Percentiles rank a stretch among this genome's conserved stretches.
Conservation (phyloP, 345 rosid species). For the Draba incana region DNA sequence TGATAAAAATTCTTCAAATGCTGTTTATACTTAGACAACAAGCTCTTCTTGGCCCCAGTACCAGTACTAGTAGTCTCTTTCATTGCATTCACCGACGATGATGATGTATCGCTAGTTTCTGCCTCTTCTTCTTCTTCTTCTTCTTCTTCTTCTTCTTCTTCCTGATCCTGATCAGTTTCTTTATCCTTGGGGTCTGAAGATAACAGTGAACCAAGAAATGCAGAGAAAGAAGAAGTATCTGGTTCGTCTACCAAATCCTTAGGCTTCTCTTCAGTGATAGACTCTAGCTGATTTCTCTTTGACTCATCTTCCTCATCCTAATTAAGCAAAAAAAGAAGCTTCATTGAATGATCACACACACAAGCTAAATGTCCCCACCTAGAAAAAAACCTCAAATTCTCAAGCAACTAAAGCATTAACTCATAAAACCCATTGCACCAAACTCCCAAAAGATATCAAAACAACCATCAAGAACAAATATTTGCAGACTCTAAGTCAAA, state of each 20-base stretch:
- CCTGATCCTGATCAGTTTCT: constrained; percentile 49
- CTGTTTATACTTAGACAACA: constrained; percentile 73
- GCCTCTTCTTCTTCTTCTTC: constrained; percentile 53
- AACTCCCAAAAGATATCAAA: no score
- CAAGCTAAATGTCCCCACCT: no score
- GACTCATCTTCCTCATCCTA: constrained; percentile 61
- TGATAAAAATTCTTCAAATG: constrained; percentile 64
- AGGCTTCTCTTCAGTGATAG: constrained; percentile 50
- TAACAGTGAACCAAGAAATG: constrained; percentile 83
- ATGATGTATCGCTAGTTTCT: constrained; percentile 48
- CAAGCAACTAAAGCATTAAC: no score
- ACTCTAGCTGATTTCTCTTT: constrained; percentile 52
- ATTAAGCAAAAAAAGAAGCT: constrained; percentile 2
- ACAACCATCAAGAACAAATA: no score
- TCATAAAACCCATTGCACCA: no score
- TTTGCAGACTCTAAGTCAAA: no score
- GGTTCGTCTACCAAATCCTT: constrained; percentile 65
- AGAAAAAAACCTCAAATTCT: no score
- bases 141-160: constrained; percentile 42
- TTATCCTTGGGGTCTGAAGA: constrained; percentile 47
- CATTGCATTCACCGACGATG: constrained; percentile 45
- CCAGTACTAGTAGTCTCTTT: constrained; percentile 49
- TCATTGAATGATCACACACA: constrained; percentile 6
- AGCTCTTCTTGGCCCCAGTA: constrained; percentile 56
- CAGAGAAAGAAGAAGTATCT: constrained; percentile 92